phyloP scores from a whole-genome alignment of 1,284 basidiomycete species.

The Microstroma glucosiphilum region DNA sequence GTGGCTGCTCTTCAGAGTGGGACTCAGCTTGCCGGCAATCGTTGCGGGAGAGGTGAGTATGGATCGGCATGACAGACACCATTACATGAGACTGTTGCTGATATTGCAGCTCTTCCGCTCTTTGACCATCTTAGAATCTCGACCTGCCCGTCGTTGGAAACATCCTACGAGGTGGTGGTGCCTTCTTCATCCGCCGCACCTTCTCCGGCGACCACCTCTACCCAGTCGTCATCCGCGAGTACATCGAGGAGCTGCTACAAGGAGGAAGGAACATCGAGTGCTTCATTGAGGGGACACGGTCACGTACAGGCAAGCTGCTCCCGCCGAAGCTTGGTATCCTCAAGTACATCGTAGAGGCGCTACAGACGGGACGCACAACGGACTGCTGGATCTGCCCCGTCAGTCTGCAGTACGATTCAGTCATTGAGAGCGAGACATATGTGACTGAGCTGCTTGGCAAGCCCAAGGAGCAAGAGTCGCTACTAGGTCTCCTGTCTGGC shows the following conservation, averaged over 20 bases:
- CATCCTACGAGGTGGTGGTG: conserved; percentile 49
- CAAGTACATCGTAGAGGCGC: conserved; percentile 51
- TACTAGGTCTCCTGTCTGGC: conserved; percentile 48
- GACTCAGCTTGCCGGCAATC: conserved; percentile 51
- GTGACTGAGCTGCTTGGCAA: conserved; percentile 51
- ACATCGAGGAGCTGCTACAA: conserved; percentile 49
- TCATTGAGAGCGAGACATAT: conserved; percentile 52
- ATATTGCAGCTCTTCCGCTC: not conserved
- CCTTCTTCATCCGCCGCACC: conserved; percentile 50
- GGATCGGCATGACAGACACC: conserved; percentile 15
- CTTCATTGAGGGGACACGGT: conserved; percentile 52
- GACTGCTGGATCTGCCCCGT: conserved; percentile 52
- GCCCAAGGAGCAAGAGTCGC: conserved; percentile 52
- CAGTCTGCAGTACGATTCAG: conserved; percentile 52
- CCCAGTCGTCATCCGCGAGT: conserved; percentile 49
- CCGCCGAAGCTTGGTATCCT: conserved; percentile 52
- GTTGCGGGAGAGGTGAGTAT: conserved; percentile 43
- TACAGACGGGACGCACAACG: conserved; percentile 40
- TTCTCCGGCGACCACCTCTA: conserved; percentile 51
- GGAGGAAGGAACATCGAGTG: conserved; percentile 50
- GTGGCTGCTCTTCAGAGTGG: conserved; percentile 49
- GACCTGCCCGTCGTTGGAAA: conserved; percentile 48
- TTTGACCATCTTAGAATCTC: conserved; percentile 27
- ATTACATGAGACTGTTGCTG: not conserved
- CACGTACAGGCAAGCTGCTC: conserved; percentile 51